Evolutionary conservation across 805 yeast genomes (phyloP), one percentile per base, ranked within the genome.

Genomic region (Metschnikowia cerradonensis): DNA sequence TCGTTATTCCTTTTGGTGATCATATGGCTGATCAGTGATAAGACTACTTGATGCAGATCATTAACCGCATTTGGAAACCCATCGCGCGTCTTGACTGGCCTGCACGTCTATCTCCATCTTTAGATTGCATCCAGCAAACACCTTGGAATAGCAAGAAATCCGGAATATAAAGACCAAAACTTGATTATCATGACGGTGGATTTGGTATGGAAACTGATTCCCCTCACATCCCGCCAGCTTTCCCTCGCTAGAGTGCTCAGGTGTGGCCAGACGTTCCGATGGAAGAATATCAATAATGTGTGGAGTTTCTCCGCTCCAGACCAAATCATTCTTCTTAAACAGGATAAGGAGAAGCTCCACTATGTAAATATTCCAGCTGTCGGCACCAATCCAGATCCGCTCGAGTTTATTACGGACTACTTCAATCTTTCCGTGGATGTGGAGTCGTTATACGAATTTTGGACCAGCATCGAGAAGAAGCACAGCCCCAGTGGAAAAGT

Each of bases 251-350:
- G 81, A 37, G 91, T 89, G 0, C 71, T 89, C 30, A 71, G 94
- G 40, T 87, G 96, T 61, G 96, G 96, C 1, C 96, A 89, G 68
- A 83, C 95, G 0, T 89, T 89, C 60, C 67, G 88, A 48, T 88
- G 96, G 96, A 83, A 83, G 59, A 78, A 77, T 52, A 72, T 79
- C 43, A 76, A 82, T 53, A 75, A 73, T 45, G 73, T 77, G 7
- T 92, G 90, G 90, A 76, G 88, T 0, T 83, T 86, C 53, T 77
- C 89, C 0, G 64, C 81, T 22, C 66, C 72, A 14, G 82, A 83
- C 53, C 72, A 83, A 48, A 81, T 90, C 5, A 67, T 91, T 1
- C 71, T 89, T 23, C 67, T 92, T 23, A 78, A 68, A 50, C 96
- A 90, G 61, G 83, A 80, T 47, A 75, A 70, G 0, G 61, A 61